Conservation (phyloP, 1,284 basidiomycete genomes). For the Ceratobasidium papillatum region DNA sequence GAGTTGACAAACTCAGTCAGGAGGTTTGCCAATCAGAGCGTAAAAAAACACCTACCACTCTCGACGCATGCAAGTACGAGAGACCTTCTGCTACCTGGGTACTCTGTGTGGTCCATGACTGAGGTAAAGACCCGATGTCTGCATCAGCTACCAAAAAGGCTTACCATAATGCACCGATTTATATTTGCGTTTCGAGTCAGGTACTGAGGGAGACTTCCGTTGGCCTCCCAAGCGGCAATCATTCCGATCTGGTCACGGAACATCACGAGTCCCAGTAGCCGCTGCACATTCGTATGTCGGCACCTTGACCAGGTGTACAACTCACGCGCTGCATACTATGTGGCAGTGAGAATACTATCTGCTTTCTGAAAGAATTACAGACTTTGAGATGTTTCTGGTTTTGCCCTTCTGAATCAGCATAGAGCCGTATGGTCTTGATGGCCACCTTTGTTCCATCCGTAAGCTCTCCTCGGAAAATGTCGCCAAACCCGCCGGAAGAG, state of each 20-base stretch:
- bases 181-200: neutral
- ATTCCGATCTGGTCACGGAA: slow-evolving; percentile 15
- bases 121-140: neutral
- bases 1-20: neutral
- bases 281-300: slow-evolving; percentile 8
- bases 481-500: neutral
- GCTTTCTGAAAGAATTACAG: neutral
- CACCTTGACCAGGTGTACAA: slow-evolving; percentile 25
- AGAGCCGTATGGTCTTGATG: slow-evolving; percentile 2
- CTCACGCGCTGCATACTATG: slow-evolving; percentile 3
- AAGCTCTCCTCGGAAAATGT: neutral
- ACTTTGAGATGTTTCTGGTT: neutral
- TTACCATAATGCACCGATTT: neutral
- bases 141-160: no score
- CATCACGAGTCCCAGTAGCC: neutral
- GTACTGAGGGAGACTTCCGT: neutral
- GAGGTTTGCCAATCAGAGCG: no score
- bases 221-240: neutral
- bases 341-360: neutral
- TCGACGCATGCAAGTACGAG: neutral
- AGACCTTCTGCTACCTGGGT: neutral
- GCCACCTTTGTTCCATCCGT: neutral
- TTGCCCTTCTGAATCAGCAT: neutral
- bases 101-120: neutral
- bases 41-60: neutral